Evolutionary conservation across 352 stramenopile species (phyloP).

Genomic region (Globisporangium paroecandrum): DNA sequence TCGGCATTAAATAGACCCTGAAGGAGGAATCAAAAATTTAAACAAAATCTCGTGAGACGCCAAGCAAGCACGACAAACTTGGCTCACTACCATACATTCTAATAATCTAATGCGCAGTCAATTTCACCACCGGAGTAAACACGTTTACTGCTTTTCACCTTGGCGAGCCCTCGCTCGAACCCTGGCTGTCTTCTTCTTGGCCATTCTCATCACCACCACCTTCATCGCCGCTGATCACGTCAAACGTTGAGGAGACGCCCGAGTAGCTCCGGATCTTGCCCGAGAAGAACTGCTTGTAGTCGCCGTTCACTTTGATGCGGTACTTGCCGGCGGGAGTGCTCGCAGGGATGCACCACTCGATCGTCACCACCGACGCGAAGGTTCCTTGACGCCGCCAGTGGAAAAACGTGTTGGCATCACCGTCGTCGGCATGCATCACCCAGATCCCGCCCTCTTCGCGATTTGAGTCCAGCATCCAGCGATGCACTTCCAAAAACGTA

Average conservation of each 20-base stretch:
- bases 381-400: conserved; percentile 68
- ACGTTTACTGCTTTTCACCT: not conserved
- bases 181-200: not conserved
- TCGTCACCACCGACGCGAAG: conserved; percentile 60
- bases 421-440: conserved; percentile 72
- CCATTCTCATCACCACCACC: not conserved
- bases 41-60: not conserved
- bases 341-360: conserved; percentile 67
- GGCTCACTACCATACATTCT: not conserved
- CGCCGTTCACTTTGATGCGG: conserved; percentile 75
- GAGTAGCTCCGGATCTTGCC: conserved; percentile 43
- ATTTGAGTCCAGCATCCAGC: conserved; percentile 44
- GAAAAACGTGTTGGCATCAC: conserved; percentile 72
- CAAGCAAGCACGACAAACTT: not conserved
- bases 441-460: conserved; percentile 47
- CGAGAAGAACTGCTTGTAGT: conserved; percentile 72
- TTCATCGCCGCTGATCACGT: conserved; percentile 22
- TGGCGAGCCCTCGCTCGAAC: not conserved
- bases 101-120: not conserved
- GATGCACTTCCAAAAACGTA: conserved; percentile 78
- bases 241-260: conserved; percentile 59
- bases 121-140: not conserved
- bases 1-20: not conserved
- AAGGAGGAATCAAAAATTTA: not conserved
- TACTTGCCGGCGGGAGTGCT: conserved; percentile 48